Base-by-base conservation (phyloP, 768 basidiomycete species). In the Gloeopeniophorella convolvens region DNA sequence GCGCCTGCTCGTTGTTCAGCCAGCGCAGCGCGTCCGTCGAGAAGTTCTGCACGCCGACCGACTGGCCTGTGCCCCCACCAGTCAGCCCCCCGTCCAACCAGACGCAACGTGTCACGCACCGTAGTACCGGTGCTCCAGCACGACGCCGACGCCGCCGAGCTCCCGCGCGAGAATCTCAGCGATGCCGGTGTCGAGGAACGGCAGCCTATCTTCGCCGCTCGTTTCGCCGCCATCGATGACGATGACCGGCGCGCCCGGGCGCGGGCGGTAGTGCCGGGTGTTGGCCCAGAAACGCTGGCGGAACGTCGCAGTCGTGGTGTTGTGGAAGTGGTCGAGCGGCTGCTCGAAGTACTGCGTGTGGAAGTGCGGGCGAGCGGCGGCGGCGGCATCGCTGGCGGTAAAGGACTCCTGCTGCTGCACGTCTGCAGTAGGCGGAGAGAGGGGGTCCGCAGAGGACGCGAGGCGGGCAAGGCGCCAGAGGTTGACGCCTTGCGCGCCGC, bases 151-250 rank as follows among this genome's bases (percentile, higher is more conserved):
- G 4, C 95, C 95, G n/a, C 82, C 78, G 0, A 91, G 95, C 16
- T 84, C 85, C 48, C 78, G 82, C 2, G 88, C 73, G 48, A 97
- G 71, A 50, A 96, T 94, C 37, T 90, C 86, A 5, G 87, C 77
- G 55, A 97, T 94, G 1, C 93, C 65, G 20, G 65, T 65, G 59
- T 70, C 68, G 56, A 73, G 60, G 61, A 72, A 75, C 20, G 68
- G 70, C 36, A 73, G 48, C 35, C 81, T 58, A 33, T 85, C 78
- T 65, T 79, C 81, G 16, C 91, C 95, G 54, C 79, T 85, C 3
- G 91, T 95, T 69, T 97, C 95, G 13, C 95, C 95, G 1, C 90
- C 91, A 65, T 97, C 95, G 18, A 97, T 68, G 2, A 97, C 79
- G 58, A 91, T 84, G 18, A 97, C 89, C 0, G 94, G 95, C 2